phyloP scores from a whole-genome alignment of 2,329 filamentous ascomycete genomes.

The Colletotrichum chlorophyti region DNA sequence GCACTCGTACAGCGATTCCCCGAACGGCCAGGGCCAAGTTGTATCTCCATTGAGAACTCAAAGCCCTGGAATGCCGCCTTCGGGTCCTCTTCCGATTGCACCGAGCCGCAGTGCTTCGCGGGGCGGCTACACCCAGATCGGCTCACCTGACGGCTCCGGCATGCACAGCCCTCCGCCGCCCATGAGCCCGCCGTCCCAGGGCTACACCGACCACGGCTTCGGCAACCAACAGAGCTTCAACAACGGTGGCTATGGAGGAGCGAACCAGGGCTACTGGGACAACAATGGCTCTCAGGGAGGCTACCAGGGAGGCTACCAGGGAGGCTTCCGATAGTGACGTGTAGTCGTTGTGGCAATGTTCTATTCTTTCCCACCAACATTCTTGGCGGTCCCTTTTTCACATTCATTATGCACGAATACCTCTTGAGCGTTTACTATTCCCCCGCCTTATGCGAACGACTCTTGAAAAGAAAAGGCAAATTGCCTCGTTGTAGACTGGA shows the following conservation, averaged over 20 bases:
- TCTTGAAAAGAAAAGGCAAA: not conserved
- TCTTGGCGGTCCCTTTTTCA: not conserved
- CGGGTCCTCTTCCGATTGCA: slow-evolving; percentile 21
- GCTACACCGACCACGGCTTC: slow-evolving; percentile 16
- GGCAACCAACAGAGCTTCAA: slow-evolving; percentile 16
- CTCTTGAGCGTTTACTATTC: slow-evolving; percentile 9
- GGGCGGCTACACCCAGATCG: slow-evolving; percentile 23
- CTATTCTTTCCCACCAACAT: not conserved
- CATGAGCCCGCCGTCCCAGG: slow-evolving; percentile 21
- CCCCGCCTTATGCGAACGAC: not conserved
- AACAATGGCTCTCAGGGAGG: slow-evolving; percentile 12
- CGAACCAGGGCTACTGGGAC: slow-evolving; percentile 25
- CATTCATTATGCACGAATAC: slow-evolving; percentile 3
- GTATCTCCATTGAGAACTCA: slow-evolving; percentile 23
- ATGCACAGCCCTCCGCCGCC: slow-evolving; percentile 27
- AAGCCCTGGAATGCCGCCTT: slow-evolving; percentile 27
- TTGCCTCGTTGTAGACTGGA: not conserved
- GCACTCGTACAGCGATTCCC: slow-evolving; percentile 17
- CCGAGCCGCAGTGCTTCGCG: slow-evolving; percentile 27
- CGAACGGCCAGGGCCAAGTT: slow-evolving; percentile 2
- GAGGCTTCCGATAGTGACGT: slow-evolving; percentile 16
- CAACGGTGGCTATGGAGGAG: slow-evolving; percentile 12
- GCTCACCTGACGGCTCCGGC: slow-evolving; percentile 21
- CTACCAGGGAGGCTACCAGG: no score
- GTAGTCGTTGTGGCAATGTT: not conserved